Percentiles rank a stretch among this genome's conserved stretches.
Evolutionary conservation across 352 stramenopile genomes (phyloP).

Genomic region (Saprolegnia parasitica): DNA sequence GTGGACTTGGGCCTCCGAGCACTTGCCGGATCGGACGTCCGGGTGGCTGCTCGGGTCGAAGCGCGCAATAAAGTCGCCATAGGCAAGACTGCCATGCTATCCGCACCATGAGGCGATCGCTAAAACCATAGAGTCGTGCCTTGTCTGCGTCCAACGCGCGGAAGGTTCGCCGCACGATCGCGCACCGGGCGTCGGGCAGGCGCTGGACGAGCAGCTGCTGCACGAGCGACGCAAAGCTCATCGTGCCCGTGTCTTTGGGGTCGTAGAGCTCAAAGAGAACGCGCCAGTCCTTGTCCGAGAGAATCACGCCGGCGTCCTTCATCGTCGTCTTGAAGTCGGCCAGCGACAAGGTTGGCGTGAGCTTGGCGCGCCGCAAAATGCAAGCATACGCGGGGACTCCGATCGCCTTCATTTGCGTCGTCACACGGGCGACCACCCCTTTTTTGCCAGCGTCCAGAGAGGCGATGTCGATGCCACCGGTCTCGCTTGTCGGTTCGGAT

Average conservation of each 20-base stretch:
- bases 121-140: background rate
- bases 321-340: slow-evolving; percentile 11
- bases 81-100: background rate
- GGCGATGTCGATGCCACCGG: background rate
- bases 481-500: background rate
- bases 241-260: background rate
- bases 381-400: background rate
- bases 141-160: slow-evolving; percentile 15
- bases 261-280: slow-evolving; percentile 22
- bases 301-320: slow-evolving; percentile 17
- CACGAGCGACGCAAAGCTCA: background rate
- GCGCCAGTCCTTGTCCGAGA: slow-evolving; percentile 28
- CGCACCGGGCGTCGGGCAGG: background rate
- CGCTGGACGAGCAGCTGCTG: background rate
- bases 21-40: slow-evolving; percentile 1
- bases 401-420: slow-evolving; percentile 12
- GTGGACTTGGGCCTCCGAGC: slow-evolving; percentile 10
- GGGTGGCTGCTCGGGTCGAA: slow-evolving; percentile 18
- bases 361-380: background rate
- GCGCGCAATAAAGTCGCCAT: background rate
- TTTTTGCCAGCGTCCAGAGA: background rate
- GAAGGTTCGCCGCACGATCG: slow-evolving; percentile 15
- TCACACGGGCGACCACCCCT: slow-evolving; percentile 8
- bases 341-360: background rate
- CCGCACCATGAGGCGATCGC: background rate